phyloP scores from a whole-genome alignment of 1,284 basidiomycete genomes.

The Boletus holoroseus region DNA sequence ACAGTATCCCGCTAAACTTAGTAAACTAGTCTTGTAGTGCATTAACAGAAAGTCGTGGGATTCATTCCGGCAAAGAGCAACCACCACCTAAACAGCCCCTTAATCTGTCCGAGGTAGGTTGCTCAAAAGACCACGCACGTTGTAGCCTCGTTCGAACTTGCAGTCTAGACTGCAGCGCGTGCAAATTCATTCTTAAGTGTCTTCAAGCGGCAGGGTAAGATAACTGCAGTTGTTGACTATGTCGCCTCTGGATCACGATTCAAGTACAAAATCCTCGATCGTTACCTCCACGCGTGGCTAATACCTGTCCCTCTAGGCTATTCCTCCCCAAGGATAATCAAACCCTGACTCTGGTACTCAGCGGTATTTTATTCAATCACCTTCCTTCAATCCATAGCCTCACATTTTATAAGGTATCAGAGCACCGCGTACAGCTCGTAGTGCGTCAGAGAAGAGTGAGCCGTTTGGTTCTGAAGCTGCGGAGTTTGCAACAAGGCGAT shows the following conservation, averaged over 20 bases:
- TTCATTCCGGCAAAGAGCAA: constrained; percentile 91
- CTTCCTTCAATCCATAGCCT: constrained; percentile 5
- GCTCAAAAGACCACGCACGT: not conserved
- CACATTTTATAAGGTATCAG: constrained; percentile 57
- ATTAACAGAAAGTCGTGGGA: constrained; percentile 71
- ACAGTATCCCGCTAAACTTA: not conserved
- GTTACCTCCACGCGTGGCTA: constrained; percentile 1
- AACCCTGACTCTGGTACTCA: constrained; percentile 82
- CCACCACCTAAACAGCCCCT: constrained; percentile 63
- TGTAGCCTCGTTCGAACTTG: constrained; percentile 5
- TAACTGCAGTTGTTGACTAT: constrained; percentile 87
- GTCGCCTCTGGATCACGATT: constrained; percentile 91
- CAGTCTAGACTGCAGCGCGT: constrained; percentile 56
- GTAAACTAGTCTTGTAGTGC: constrained; percentile 47
- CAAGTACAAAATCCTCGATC: constrained; percentile 50
- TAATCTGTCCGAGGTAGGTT: constrained; percentile 79
- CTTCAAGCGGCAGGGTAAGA: constrained; percentile 85
- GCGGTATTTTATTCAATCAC: constrained; percentile 48
- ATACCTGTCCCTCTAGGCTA: constrained; percentile 44
- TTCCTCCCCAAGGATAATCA: constrained; percentile 89
- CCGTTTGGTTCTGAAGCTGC: constrained; percentile 82
- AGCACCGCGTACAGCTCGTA: constrained; percentile 77
- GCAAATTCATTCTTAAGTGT: constrained; percentile 83
- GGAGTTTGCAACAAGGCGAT: constrained; percentile 74
- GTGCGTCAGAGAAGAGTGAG: constrained; percentile 81